phyloP scores from a whole-genome alignment of 192 early-diverging fungal species.

The Entomortierella parvispora region DNA sequence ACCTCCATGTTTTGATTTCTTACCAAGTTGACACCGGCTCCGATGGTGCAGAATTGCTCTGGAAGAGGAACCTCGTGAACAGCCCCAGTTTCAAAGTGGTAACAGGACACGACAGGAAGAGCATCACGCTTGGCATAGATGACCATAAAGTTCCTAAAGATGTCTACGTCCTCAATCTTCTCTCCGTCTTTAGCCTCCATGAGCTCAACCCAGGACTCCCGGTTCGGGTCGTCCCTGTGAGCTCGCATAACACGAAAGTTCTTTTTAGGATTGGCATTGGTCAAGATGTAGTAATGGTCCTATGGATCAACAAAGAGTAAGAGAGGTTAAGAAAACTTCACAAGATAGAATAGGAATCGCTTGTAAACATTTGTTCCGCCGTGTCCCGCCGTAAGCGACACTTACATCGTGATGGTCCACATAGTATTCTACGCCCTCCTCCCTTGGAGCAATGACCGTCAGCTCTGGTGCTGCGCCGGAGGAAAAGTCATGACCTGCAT shows the following conservation, averaged over 20 bases:
- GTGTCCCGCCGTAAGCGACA: conserved; percentile 25
- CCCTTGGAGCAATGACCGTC: conserved; percentile 63
- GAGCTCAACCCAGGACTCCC: conserved; percentile 67
- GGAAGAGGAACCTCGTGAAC: conserved; percentile 60
- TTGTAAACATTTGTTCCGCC: neutral
- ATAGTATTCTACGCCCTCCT: conserved; percentile 74
- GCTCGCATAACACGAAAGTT: conserved; percentile 73
- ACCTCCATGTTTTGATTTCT: neutral
- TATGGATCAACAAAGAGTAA: neutral
- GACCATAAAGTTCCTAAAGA: conserved; percentile 67
- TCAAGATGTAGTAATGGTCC: conserved; percentile 62
- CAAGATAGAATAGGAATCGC: too few relatives aligned
- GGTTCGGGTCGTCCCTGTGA: conserved; percentile 43
- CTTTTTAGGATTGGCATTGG: conserved; percentile 59
- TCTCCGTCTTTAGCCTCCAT: conserved; percentile 66
- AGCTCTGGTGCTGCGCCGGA: conserved; percentile 39
- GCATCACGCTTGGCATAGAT: conserved; percentile 63
- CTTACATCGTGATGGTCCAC: conserved; percentile 77
- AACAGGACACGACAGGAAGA: conserved; percentile 62
- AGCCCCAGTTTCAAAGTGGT: conserved; percentile 49
- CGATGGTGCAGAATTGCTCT: conserved; percentile 65
- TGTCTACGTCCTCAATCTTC: conserved; percentile 80
- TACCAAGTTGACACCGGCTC: conserved; percentile 68
- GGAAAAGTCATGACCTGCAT: conserved; percentile 57
- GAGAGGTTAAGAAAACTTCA: too few relatives aligned